Base-by-base conservation (phyloP, 2,329 filamentous ascomycete species). In the Claviceps sp. region DNA sequence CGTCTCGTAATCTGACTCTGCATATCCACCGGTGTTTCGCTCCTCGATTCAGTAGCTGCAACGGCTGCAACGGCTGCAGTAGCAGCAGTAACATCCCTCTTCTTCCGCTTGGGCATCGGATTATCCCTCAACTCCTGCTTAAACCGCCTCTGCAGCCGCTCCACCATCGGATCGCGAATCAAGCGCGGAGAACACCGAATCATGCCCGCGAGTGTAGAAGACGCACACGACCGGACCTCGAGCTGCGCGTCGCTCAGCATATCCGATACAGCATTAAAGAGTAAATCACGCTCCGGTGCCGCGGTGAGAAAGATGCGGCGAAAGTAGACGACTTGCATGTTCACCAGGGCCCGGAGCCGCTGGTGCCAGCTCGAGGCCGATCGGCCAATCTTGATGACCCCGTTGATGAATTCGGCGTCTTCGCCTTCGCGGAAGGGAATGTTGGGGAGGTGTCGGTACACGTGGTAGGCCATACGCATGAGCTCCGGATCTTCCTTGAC, bases 261-360 rank as follows among this genome's bases (percentile, higher is more conserved):
- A 58, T 85, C 86, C 42, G 90, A 88, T n/a, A 98, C 90, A 51
- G 90, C 94, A 45, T 85, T 83, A 64, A 97, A 95, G 16, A 98
- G 79, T 37, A 80, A 78, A 59, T 88, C 78, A 50, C 93, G 86
- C 64, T 95, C 85, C 7, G 77, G 70, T 6, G 78, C 73, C 36
- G 82, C 79, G 58, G 94, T 86, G 29, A 97, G 73, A 74, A 98
- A 98, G 39, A 98, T 78, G 26, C 91, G 86, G 49, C 93, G 85
- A 80, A 97, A 98, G 73, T 96, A 98, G 60, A 98, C 85, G 57
- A 97, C 91, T 63, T 98, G 94, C 75, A 98, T 96, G 69, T 97
- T 97, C 70, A 98, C 90, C 59, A 98, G 80, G 44, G 95, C 88
- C 26, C 94, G 82, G 40, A 98, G 77, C 46, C 93, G 86, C 70